Percentiles rank a stretch among this genome's conserved stretches.
Evolutionary conservation across 768 basidiomycete species (phyloP).

Genomic region (Podaxis mareebaensis): DNA sequence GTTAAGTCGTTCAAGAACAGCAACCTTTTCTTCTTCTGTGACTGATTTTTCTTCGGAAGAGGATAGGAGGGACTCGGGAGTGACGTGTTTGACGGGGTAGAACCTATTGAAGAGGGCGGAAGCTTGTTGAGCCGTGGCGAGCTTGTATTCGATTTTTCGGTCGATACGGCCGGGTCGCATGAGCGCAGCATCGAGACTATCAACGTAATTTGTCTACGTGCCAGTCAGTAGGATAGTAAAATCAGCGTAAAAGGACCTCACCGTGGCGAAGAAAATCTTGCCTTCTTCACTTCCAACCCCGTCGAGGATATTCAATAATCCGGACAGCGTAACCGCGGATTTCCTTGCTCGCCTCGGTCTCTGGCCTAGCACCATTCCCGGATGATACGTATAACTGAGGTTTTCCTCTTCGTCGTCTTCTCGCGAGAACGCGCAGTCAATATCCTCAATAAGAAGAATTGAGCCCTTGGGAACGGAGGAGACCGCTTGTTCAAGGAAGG

Average conservation of each 20-base stretch:
- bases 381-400: background rate
- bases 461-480: conserved; percentile 49
- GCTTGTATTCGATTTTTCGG: conserved; percentile 49
- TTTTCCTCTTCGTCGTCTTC: conserved; percentile 37
- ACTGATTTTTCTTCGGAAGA: conserved; percentile 19
- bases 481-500: conserved; percentile 45
- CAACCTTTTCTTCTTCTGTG: conserved; percentile 10
- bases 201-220: conserved; percentile 52
- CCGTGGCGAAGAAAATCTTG: conserved; percentile 61
- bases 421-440: conserved; percentile 59
- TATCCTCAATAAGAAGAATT: conserved; percentile 61
- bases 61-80: conserved; percentile 15
- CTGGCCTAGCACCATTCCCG: background rate
- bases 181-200: conserved; percentile 56
- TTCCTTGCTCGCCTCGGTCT: conserved; percentile 17
- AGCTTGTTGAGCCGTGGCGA: conserved; percentile 48
- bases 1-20: conserved; percentile 33
- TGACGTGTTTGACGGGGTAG: conserved; percentile 38
- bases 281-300: conserved; percentile 64
- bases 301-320: conserved; percentile 59
- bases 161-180: conserved; percentile 61
- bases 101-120: conserved; percentile 50
- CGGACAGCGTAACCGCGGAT: conserved; percentile 50
- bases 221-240: background rate
- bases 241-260: conserved; percentile 23